Conservation (phyloP, 208 protist species). For the Jaenimonas drosophilae region DNA sequence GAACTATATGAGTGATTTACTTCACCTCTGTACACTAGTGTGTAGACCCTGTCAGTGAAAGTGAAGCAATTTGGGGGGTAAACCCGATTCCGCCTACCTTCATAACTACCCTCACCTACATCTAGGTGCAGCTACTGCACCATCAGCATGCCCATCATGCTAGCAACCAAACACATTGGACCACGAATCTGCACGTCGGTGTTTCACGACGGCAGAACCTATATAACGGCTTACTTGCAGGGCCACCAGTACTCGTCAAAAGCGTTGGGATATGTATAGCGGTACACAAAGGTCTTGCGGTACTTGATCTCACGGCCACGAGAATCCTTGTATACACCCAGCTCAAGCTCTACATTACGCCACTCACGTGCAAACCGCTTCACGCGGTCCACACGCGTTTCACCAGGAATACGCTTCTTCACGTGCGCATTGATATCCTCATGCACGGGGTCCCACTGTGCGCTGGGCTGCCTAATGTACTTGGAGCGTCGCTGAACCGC, state of each 20-base stretch:
- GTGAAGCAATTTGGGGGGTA: too few species aligned
- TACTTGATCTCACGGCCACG: constrained; percentile 85
- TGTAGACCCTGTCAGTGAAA: too few species aligned
- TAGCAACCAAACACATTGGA: too few species aligned
- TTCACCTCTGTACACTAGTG: too few species aligned
- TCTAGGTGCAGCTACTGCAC: too few species aligned
- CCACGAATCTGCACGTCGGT: too few species aligned
- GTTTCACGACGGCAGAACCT: too few species aligned
- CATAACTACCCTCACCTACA: too few species aligned
- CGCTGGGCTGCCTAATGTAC: constrained; percentile 71
- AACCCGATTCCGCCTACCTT: too few species aligned
- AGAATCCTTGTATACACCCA: constrained; percentile 82
- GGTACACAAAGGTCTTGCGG: constrained; percentile 86
- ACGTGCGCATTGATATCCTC: constrained; percentile 89
- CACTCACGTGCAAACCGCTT: constrained; percentile 83
- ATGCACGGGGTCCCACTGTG: constrained; percentile 80
- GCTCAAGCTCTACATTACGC: constrained; percentile 86
- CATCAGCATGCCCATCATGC: too few species aligned
- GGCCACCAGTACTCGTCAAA: constrained; percentile 91
- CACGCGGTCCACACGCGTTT: constrained; percentile 81
- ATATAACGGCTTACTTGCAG: constrained; percentile 41
- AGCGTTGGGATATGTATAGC: constrained; percentile 86
- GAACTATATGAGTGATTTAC: too few species aligned
- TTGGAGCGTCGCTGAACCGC: constrained; percentile 29
- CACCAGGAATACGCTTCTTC: constrained; percentile 85